Evolutionary conservation across 2,329 filamentous ascomycete genomes (phyloP), one percentile per base, ranked within the genome.

Genomic region (Phaeophleospora eucalypticola): DNA sequence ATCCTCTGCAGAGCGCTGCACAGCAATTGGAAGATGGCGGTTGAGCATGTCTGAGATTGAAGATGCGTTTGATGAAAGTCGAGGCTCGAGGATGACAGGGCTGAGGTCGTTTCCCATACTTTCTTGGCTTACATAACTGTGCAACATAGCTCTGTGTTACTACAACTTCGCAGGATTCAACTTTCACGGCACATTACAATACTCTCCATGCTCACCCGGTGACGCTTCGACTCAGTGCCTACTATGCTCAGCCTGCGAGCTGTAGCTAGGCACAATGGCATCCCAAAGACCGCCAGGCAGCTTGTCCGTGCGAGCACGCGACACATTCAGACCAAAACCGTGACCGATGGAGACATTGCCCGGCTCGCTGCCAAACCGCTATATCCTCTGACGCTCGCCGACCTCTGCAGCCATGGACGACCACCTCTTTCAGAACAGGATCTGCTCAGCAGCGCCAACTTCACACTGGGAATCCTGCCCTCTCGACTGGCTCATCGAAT

Each of bases 401-500:
- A 97, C 64, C 77, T 98, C 4, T 86, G 96, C 59, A 91, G 85
- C 86, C 80, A 84, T 70, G 93, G 93, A 51, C 83, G 87, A 4
- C 91, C 91, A 24, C 90, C 93, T 0, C 79, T 97, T 42, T 87
- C 87, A 2, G 80, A 84, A 46, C 77, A 84, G 33, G 86, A 88
- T 17, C 80, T 98, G 46, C 82, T 95, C 60, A 82, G 85, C 32
- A 96, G 90, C 1, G 93, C 93, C 53, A 95, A 96, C 72, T 97
- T 97, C 72, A 95, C 93, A 10, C 84, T 97, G 56, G 87, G 85
- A 20, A 86, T 96, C 43, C 83, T 97, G 8, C 93, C 93, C 12
- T 87, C 93, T 41, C 88, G 93, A 32, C 83, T 98, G 19, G 93
- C 93, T 19, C 89, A 94, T 66, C 88, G 93, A 46, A 95, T 98